Percentiles rank a stretch among this genome's conserved stretches.
phyloP scores from a whole-genome alignment of 2,329 filamentous ascomycete genomes.

The Aspergillus fructus region DNA sequence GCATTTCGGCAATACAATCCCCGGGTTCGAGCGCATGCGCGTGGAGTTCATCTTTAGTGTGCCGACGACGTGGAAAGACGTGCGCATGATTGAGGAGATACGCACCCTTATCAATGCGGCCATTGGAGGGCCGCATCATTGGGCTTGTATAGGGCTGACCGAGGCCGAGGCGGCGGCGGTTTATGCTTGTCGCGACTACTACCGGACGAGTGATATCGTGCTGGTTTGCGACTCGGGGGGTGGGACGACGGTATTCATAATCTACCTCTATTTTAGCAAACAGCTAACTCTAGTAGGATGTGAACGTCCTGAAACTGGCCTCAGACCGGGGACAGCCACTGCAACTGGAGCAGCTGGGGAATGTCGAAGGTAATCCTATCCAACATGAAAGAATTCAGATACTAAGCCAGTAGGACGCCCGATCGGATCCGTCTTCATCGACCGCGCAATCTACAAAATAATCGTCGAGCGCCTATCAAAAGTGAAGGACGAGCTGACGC shows the following conservation, averaged over 20 bases:
- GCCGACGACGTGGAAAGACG: slow-evolving; percentile 43
- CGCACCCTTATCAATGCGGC: slow-evolving; percentile 28
- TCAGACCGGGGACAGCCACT: slow-evolving; percentile 25
- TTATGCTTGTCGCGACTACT: slow-evolving; percentile 41
- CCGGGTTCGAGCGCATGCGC: slow-evolving; percentile 23
- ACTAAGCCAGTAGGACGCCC: slow-evolving; percentile 21
- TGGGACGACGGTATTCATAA: slow-evolving; percentile 40
- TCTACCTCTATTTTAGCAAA: too few relatives aligned
- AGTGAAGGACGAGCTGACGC: slow-evolving; percentile 18
- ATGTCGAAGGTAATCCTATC: slow-evolving; percentile 21
- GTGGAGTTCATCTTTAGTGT: slow-evolving; percentile 46
- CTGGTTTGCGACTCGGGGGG: slow-evolving; percentile 54
- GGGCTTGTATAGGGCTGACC: slow-evolving; percentile 47
- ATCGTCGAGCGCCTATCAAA: slow-evolving; percentile 23
- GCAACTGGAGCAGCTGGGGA: slow-evolving; percentile 26
- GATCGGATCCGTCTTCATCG: slow-evolving; percentile 40
- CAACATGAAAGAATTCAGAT: not conserved
- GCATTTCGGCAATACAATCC: slow-evolving; percentile 26
- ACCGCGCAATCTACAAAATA: slow-evolving; percentile 28
- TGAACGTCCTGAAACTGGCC: slow-evolving; percentile 30
- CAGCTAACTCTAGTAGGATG: slow-evolving; percentile 19
- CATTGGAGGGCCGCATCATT: slow-evolving; percentile 36
- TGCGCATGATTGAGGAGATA: slow-evolving; percentile 37
- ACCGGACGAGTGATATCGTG: slow-evolving; percentile 43
- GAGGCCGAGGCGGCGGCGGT: slow-evolving; percentile 57